phyloP scores from a whole-genome alignment of 225 moss, liverwort and hornwort species.

The Marchantia polymorpha region DNA sequence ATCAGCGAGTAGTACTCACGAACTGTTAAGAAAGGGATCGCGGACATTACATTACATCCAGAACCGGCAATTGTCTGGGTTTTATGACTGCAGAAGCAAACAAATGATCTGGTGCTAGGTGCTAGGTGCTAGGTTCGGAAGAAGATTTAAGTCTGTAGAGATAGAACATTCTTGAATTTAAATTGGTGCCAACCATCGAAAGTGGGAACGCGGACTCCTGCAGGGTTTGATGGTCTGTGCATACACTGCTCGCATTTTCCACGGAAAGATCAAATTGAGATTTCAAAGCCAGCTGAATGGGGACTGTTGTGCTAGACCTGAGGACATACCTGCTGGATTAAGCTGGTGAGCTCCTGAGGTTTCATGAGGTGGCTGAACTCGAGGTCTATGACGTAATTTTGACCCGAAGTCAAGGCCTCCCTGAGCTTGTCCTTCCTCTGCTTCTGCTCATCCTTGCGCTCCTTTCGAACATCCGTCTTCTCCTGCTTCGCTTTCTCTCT shows the following conservation, averaged over 20 bases:
- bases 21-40: too few species aligned
- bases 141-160: not conserved
- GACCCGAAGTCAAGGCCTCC: slow-evolving; percentile 62
- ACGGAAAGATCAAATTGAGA: too few species aligned
- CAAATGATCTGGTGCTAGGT: too few species aligned
- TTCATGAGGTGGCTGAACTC: slow-evolving; percentile 90
- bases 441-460: slow-evolving; percentile 65
- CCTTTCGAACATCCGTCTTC: slow-evolving; percentile 50
- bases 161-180: not conserved
- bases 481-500: slow-evolving; percentile 56
- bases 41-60: too few species aligned
- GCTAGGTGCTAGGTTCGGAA: too few species aligned
- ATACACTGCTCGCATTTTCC: too few species aligned
- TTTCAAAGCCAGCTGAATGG: not conserved
- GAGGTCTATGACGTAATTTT: slow-evolving; percentile 89
- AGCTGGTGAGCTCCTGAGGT: slow-evolving; percentile 72
- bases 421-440: slow-evolving; percentile 69
- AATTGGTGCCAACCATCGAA: not conserved
- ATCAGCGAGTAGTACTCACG: too few species aligned
- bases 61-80: too few species aligned
- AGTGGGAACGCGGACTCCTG: not conserved
- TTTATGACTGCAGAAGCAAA: too few species aligned
- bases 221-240: not conserved
- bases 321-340: slow-evolving; percentile 70
- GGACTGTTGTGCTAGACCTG: not conserved